Base-by-base conservation (phyloP, 345 rosid species). In the Clarkia xantiana region DNA sequence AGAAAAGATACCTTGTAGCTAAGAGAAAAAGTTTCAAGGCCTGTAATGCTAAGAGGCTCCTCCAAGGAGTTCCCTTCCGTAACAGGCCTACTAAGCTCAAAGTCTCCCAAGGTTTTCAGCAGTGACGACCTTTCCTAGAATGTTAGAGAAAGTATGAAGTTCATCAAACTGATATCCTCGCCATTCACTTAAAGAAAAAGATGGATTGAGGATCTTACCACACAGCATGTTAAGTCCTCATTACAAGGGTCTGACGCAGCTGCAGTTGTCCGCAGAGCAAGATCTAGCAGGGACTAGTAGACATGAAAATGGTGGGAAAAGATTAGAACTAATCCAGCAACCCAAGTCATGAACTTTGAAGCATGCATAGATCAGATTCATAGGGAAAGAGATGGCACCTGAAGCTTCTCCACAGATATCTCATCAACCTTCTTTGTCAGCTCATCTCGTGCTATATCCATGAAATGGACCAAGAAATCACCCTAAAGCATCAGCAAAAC, bases 181-280 rank as follows among this genome's bases (percentile, higher is more conserved):
- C n/a, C 22, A 14, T 47, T 10, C 10, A 18, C 42, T 42, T 36
- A n/a, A 29, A n/a, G 36, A 8, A 47, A 20, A 49, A 6, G 19
- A 15, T 25, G 10, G 10, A 19, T n/a, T 41, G 17, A 12, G 42
- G 19, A 34, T 48, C 86, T 73, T 68, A 91, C 98, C 71, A 91
- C 89, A 68, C 76, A 76, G 68, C 98, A 86, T 51, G 93, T 86
- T 70, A 91, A 73, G 73, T 91, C 96, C 72, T 84, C 96, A 38
- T 86, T 86, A 64, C 94, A 80, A 61, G 94, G 96, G 75, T 91
- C 96, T 61, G 94, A 83, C 23, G 89, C 93, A 69, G 96, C 98
- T 41, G 96, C 93, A 54, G 96, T 84, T 36, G 93, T 76, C 47
- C 89, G 89, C 52, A 86, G 67, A 65, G 98, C 98, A 64, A 91